Percentiles rank a stretch among this genome's conserved stretches.
These are phyloP conservation scores for Piper betle DNA, from an alignment of 164 flowering plant genomes.

Conservation along the genomic window DNA sequence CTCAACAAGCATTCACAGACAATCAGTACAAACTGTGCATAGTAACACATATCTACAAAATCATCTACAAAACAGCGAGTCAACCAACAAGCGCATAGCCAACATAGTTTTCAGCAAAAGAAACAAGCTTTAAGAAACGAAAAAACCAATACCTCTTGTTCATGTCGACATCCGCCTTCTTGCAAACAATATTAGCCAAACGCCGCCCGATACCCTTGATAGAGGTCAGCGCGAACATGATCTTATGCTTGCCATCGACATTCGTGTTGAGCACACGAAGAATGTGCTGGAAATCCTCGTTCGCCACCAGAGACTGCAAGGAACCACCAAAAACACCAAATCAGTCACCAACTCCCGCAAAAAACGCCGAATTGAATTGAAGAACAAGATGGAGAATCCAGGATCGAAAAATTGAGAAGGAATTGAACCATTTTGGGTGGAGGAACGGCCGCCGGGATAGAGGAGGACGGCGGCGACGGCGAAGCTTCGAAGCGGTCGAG, in stretches of 20 bases:
- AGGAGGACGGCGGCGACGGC: no score
- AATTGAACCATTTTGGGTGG: no score
- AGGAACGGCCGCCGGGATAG: no score
- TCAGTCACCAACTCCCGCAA: no score
- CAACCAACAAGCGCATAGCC: background rate
- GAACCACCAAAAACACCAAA: background rate
- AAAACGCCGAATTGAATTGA: no score
- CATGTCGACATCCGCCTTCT: conserved; percentile 16
- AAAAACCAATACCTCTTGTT: conserved; percentile 9
- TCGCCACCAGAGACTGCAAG: conserved; percentile 13
- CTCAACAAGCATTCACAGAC: background rate
- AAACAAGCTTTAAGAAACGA: background rate
- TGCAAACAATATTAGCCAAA: conserved; percentile 14
- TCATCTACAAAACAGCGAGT: background rate
- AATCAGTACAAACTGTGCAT: background rate
- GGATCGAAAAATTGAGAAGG: no score
- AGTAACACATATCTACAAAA: background rate
- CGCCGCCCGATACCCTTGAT: conserved; percentile 14
- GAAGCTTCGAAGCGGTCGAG: no score
- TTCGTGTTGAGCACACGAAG: conserved; percentile 15
- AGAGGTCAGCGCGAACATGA: conserved; percentile 15
- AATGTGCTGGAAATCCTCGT: conserved; percentile 16
- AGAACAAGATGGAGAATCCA: no score
- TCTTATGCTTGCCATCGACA: conserved; percentile 15
- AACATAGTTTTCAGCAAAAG: background rate